Evolutionary conservation across 208 protist genomes (phyloP), one percentile per base, ranked within the genome.

Genomic region (Leishmania lainsoni): DNA sequence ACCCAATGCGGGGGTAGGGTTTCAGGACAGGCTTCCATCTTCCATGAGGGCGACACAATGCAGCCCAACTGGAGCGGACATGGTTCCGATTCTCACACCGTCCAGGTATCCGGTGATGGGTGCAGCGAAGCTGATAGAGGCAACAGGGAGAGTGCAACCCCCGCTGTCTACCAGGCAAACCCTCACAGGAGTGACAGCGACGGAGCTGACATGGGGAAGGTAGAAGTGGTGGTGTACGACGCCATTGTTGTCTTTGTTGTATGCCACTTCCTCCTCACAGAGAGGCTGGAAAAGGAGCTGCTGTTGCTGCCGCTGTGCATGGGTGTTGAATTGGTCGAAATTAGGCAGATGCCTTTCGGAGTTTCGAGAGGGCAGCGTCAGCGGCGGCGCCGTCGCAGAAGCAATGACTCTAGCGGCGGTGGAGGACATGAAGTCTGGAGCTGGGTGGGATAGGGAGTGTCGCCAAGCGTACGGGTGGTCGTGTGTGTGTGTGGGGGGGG

Each of bases 1-100:
- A 87, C 17, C 76, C 81, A 45, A 87, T 84, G 9, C 79, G 77
- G 45, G 87, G 75, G 58, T 86, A 66, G 20, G 86, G 86, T 0
- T 65, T 82, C 12, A 87, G 79, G 58, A 89, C 83, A 42, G 81
- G 75, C 5, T 66, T n/a, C 83, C 86, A 61, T 89, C 83, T 22
- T 87, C 79, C 51, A 87, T 63, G 58, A 89, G 70, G 14, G 85
- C 48, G 12, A 86, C 75, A 65, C 80, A 80, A 39, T 87, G 86
- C 32, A 83, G 81, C 20, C 86, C 86, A 17, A 75, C 58, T 2
- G 77, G 52, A 52, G 63, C 78, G 39, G 35, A 12, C 3, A 71
- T 51, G 54, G 29, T 66, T 58, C 75, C 83, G 20, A n/a, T n/a
- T 80, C 83, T 87, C 45, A 80, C 10, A 1, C 83, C 86, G 32